Base-by-base conservation (phyloP, 1,139 yeast genomes). In the Taiozyma onychis region DNA sequence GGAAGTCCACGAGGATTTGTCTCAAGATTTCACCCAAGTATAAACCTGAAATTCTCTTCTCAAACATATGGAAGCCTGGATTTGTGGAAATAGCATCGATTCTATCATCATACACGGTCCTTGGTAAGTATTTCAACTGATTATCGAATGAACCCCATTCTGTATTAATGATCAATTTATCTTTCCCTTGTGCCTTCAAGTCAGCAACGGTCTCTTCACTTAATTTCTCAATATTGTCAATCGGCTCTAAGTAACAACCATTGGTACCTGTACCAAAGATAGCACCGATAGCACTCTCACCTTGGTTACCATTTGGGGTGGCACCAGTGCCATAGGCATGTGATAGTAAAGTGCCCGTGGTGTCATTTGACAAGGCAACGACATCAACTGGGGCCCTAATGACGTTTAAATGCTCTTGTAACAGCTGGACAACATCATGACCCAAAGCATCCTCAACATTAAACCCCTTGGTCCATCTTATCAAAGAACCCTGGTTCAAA, bases 131-230 rank as follows among this genome's bases (percentile, higher is more conserved):
- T 56, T 79, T 72, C 51, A 89, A 73, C 32, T 80, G 81, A 63
- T 90, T 90, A 68, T 91, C 97, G 64, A 90, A 91, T 41, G 96
- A 87, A 54, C 98, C 98, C 97, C 97, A 90, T 71, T 91, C 98
- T 37, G 96, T 89, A 70, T 91, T 91, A 61, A 91, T 77, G 53
- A 89, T 87, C 97, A 91, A 90, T 51, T 87, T 83, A 4, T 74
- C 72, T 54, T 80, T 77, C 30, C 78, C 80, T 46, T 70, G 66
- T 26, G 67, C 56, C 44, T 70, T 71, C 45, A 77, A 64, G 41
- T 72, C 70, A 28, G 75, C 75, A 6, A 71, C 57, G 11, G 70
- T 66, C 11, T 70, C 69, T 0, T 69, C 67, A 32, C 76, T 74
- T 53, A 89, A 73, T 67, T 91, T 91, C 49, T 78, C 78, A 57